Conservation (phyloP, 2,329 filamentous ascomycete species). For the Nothopassalora personata region DNA sequence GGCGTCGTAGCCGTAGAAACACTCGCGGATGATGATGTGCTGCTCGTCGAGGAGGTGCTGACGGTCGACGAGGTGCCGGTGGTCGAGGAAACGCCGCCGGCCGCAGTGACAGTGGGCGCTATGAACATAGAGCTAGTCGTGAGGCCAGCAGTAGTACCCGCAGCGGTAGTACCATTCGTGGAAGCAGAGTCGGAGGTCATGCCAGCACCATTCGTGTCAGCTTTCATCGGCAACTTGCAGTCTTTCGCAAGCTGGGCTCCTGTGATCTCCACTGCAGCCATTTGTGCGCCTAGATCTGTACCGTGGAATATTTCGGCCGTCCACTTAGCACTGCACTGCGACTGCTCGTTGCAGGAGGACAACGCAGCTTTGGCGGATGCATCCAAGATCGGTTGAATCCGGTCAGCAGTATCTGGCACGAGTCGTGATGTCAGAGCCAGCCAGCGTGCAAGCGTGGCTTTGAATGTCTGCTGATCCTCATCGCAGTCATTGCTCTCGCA, state of each 20-base stretch:
- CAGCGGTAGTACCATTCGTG: neutral
- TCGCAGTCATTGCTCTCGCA: constrained; percentile 42
- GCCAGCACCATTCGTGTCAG: neutral
- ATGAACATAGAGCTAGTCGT: neutral
- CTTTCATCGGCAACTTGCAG: neutral
- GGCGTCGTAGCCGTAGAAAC: neutral
- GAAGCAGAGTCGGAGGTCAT: neutral
- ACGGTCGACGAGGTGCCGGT: neutral
- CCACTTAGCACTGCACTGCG: constrained; percentile 39
- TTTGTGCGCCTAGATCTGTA: constrained; percentile 51
- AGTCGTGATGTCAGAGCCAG: constrained; percentile 37
- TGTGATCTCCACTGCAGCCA: constrained; percentile 51
- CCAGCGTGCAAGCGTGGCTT: constrained; percentile 44
- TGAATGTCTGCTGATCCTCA: constrained; percentile 41
- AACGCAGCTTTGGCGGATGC: constrained; percentile 48
- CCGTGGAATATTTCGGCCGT: constrained; percentile 37
- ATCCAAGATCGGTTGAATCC: constrained; percentile 11
- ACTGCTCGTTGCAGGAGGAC: neutral
- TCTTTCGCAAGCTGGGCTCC: constrained; percentile 34
- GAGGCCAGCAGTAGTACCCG: neutral
- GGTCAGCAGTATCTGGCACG: constrained; percentile 2
- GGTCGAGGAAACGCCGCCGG: neutral
- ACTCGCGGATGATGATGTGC: neutral
- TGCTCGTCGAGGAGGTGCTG: too few species aligned
- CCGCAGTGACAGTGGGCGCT: neutral